These are phyloP conservation scores for Crithidia thermophila DNA, from an alignment of 208 protist species.

Conservation along the genomic window DNA sequence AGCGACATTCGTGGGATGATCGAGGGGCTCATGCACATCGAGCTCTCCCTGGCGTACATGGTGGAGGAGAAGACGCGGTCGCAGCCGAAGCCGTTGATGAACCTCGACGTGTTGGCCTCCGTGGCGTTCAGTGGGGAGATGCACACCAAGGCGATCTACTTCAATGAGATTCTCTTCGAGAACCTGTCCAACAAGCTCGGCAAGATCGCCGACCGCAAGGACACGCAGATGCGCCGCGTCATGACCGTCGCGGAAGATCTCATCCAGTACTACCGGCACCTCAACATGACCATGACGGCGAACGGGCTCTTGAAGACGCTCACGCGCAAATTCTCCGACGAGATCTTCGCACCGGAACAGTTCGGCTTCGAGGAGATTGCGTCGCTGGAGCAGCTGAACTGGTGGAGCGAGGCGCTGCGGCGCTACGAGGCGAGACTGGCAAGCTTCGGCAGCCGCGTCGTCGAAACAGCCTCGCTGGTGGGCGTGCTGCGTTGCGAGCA, in stretches of 20 bases:
- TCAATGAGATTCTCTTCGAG: constrained; percentile 88
- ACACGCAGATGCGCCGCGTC: constrained; percentile 48
- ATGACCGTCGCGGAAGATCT: constrained; percentile 74
- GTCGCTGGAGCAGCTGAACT: constrained; percentile 88
- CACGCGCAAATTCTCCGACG: constrained; percentile 73
- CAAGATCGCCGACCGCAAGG: constrained; percentile 33
- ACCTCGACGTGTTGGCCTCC: constrained; percentile 66
- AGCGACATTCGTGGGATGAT: constrained; percentile 83
- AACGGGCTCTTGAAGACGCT: constrained; percentile 84
- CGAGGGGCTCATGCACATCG: constrained; percentile 67
- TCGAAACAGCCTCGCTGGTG: constrained; percentile 66
- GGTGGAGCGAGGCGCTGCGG: constrained; percentile 81
- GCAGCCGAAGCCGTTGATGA: constrained; percentile 68
- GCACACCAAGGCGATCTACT: constrained; percentile 90
- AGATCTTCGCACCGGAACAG: constrained; percentile 71
- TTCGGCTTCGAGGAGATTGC: constrained; percentile 84
- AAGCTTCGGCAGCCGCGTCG: constrained; percentile 33
- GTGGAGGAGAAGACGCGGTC: constrained; percentile 54
- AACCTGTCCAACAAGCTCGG: constrained; percentile 52
- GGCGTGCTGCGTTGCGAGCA: constrained; percentile 84
- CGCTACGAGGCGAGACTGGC: constrained; percentile 72
- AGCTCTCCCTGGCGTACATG: constrained; percentile 60
- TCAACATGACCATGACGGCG: constrained; percentile 85
- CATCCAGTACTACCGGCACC: constrained; percentile 87
- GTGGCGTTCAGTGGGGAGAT: constrained; percentile 80